Evolutionary conservation across 1,284 basidiomycete species (phyloP).

Genomic region (Polyporus tsugae): DNA sequence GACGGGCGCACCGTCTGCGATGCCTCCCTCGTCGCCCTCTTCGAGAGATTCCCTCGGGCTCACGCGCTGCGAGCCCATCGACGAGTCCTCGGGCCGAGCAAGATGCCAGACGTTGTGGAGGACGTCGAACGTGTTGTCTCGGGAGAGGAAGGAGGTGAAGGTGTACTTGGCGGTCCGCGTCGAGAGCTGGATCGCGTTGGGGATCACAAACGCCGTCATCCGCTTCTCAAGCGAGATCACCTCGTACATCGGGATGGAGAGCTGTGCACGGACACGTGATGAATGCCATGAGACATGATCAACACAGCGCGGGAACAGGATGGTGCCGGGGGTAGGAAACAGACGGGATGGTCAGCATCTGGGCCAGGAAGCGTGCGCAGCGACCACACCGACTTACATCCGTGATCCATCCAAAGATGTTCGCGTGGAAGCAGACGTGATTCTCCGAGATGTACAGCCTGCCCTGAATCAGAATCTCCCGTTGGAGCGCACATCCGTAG

Average conservation of each 20-base stretch:
- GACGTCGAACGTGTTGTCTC: conserved; percentile 96
- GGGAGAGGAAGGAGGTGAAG: conserved; percentile 95
- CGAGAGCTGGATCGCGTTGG: conserved; percentile 94
- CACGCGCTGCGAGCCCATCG: conserved; percentile 41
- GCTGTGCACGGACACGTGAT: conserved; percentile 53
- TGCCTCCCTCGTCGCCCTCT: conserved; percentile 25
- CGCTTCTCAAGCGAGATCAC: conserved; percentile 93
- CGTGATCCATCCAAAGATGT: conserved; percentile 99
- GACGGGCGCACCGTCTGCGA: conserved; percentile 12
- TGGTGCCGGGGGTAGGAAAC: background rate
- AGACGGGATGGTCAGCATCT: conserved; percentile 1
- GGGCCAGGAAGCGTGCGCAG: background rate
- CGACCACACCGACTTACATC: conserved; percentile 71
- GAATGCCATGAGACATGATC: background rate
- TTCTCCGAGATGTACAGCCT: conserved; percentile 98
- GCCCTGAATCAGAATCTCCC: conserved; percentile 97
- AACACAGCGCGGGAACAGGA: background rate
- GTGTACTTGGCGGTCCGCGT: conserved; percentile 89
- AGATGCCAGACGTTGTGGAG: conserved; percentile 97
- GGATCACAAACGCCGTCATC: conserved; percentile 99
- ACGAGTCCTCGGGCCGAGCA: conserved; percentile 79
- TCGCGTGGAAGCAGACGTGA: conserved; percentile 98
- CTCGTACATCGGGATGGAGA: conserved; percentile 92
- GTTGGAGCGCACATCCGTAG: conserved; percentile 95
- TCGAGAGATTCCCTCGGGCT: conserved; percentile 40